phyloP scores from a whole-genome alignment of 2,329 filamentous ascomycete species.

The Alternaria brassicae region DNA sequence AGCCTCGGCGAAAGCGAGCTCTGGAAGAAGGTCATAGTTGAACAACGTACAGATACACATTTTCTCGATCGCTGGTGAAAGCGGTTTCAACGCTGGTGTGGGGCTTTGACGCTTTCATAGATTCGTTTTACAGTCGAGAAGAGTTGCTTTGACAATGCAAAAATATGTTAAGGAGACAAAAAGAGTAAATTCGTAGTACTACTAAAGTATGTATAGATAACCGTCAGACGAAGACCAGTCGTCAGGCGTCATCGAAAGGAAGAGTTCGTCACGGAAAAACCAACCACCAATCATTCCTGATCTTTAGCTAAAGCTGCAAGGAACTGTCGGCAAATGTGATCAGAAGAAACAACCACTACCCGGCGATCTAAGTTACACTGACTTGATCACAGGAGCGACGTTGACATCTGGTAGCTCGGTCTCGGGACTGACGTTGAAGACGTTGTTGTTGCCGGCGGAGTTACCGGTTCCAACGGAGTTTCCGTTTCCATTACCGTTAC shows the following conservation, averaged over 20 bases:
- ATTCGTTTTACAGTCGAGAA: no score
- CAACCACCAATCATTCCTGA: not conserved
- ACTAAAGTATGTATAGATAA: not conserved
- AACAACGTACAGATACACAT: not conserved
- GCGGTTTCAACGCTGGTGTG: no score
- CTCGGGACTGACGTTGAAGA: slow-evolving; percentile 23
- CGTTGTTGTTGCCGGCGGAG: slow-evolving; percentile 18
- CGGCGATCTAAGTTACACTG: slow-evolving; percentile 7
- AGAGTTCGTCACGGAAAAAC: not conserved
- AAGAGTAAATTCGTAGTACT: not conserved
- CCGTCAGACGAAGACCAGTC: not conserved
- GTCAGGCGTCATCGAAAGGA: not conserved
- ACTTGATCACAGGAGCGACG: slow-evolving; percentile 14
- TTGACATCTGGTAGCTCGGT: slow-evolving; percentile 8
- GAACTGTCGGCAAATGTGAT: not conserved
- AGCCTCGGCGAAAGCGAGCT: not conserved
- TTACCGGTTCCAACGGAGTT: slow-evolving; percentile 16
- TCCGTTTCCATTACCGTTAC: slow-evolving; percentile 16
- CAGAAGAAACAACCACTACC: not conserved
- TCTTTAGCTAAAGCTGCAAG: not conserved
- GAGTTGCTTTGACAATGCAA: no score
- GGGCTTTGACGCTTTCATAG: no score
- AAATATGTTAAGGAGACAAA: no score
- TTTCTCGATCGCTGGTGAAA: not conserved
- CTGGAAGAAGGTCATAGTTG: slow-evolving; percentile 2